A percentile compares a stretch with the other conserved stretches of the same genome.
These are phyloP conservation scores for Protomyces lactucae-debilis DNA, from an alignment of 1,139 yeast species.

Conservation along the genomic window DNA sequence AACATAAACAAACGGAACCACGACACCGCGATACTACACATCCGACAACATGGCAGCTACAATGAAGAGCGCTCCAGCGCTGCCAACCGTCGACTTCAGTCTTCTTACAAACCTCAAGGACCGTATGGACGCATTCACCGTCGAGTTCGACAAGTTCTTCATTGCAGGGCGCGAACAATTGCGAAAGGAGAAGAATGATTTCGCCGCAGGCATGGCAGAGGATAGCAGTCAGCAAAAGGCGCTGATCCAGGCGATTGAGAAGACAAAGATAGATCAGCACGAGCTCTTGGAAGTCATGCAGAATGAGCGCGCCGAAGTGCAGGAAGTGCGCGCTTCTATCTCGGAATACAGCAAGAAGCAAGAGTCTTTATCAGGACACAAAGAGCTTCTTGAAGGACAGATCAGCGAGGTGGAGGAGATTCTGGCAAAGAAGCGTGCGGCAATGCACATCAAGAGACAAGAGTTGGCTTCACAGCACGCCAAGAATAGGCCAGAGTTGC, in stretches of 20 bases:
- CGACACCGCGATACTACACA: neutral
- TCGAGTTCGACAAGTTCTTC: slow-evolving; percentile 24
- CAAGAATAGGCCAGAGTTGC: slow-evolving; percentile 28
- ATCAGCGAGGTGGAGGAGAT: neutral
- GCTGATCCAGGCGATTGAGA: slow-evolving; percentile 3
- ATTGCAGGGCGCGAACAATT: slow-evolving; percentile 19
- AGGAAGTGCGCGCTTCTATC: slow-evolving; percentile 20
- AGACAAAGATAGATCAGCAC: slow-evolving; percentile 5
- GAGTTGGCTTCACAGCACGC: slow-evolving; percentile 11
- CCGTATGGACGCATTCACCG: slow-evolving; percentile 26
- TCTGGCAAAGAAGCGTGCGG: slow-evolving; percentile 16
- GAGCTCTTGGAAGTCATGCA: slow-evolving; percentile 3
- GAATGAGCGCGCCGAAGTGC: slow-evolving; percentile 6
- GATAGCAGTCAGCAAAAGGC: slow-evolving; percentile 8
- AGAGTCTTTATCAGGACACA: neutral
- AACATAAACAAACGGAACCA: neutral
- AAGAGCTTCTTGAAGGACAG: slow-evolving; percentile 12
- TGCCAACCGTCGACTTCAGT: slow-evolving; percentile 5
- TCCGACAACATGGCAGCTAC: neutral
- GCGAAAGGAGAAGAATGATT: slow-evolving; percentile 11
- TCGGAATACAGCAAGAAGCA: slow-evolving; percentile 1
- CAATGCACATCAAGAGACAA: slow-evolving; percentile 13
- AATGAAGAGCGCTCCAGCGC: slow-evolving; percentile 1
- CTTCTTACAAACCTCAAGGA: slow-evolving; percentile 4
- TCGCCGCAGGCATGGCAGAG: slow-evolving; percentile 22